Base-by-base conservation (phyloP, 2,329 filamentous ascomycete genomes). In the Talaromyces sp. region DNA sequence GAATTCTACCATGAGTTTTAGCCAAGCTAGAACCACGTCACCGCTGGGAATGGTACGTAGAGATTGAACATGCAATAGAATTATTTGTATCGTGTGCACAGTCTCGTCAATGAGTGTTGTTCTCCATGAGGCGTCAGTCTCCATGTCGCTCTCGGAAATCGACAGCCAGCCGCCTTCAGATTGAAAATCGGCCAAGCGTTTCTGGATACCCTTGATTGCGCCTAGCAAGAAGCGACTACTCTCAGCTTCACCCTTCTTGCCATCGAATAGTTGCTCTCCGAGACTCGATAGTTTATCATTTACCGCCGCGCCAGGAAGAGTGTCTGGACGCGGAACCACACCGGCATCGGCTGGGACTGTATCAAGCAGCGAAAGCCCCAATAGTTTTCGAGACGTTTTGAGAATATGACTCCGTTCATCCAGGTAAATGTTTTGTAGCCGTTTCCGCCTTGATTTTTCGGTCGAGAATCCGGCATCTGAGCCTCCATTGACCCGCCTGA, bases 391-490 rank as follows among this genome's bases (percentile, higher is more conserved):
- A 47, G 83, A 81, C 5, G 85, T 83, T 73, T 88, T 89, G 65
- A 89, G 76, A 62, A 91, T 85, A 68, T 86, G 85, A 51, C 86
- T 84, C 67, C 89, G 83, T 71, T 95, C 91, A 3, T 85, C 84
- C 34, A 95, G 81, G 69, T 92, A 93, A 4, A 87, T 83, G 40
- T 85, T 79, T 65, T 92, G 82, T 53, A 95, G 81, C n/a, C 90
- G 87, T 62, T 84, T 78, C 62, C 85, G 86, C 68, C 89, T 85
- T 59, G 81, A 83, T 47, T 86, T 81, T 53, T 85, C 78, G 36
- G 85, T 86, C 63, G 87, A 83, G 68, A 92, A 92, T 5, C 75
- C 64, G 65, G 71, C 64, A 71, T 74, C 65, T 69, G 75, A 65
- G 70, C 75, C 64, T 30, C 59, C 65, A 47, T 66, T 64, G 47